Evolutionary conservation across 352 stramenopile species (phyloP).

Genomic region (Pythium oligandrum): DNA sequence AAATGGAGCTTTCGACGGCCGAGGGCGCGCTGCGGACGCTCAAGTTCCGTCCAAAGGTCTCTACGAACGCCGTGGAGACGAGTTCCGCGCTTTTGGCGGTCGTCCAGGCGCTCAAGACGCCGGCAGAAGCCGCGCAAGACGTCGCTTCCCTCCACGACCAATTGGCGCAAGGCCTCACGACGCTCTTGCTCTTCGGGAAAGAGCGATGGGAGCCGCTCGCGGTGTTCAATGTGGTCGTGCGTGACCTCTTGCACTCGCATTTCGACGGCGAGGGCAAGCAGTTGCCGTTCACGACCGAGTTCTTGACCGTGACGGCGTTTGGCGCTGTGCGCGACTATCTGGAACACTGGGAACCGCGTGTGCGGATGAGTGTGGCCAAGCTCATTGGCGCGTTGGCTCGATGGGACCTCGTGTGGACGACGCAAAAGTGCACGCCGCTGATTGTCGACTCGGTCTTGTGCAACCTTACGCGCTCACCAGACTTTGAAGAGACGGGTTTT

Average conservation of each 20-base stretch:
- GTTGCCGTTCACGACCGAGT: conserved; percentile 31
- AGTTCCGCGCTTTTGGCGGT: conserved; percentile 34
- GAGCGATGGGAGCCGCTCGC: conserved; percentile 76
- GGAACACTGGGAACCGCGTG: conserved; percentile 84
- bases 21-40: conserved; percentile 71
- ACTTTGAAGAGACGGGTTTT: conserved; percentile 77
- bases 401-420: conserved; percentile 53
- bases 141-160: conserved; percentile 23
- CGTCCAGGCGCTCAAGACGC: conserved; percentile 2
- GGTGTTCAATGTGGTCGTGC: conserved; percentile 52
- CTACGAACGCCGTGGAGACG: conserved; percentile 30
- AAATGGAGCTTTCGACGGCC: conserved; percentile 66
- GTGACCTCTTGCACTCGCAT: conserved; percentile 38
- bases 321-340: conserved; percentile 44
- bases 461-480: conserved; percentile 68
- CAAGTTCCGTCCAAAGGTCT: conserved; percentile 62
- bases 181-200: conserved; percentile 43
- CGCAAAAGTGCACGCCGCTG: conserved; percentile 53
- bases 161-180: conserved; percentile 47
- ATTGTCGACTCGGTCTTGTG: conserved; percentile 75
- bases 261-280: conserved; percentile 18
- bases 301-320: conserved; percentile 40
- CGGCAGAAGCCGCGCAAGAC: background rate
- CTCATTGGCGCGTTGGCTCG: conserved; percentile 64
- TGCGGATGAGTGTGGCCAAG: conserved; percentile 73